Percentiles rank a stretch among this genome's conserved stretches.
These are phyloP conservation scores for Bruguiera gymnorhiza DNA, from an alignment of 345 rosid species.

Conservation along the genomic window DNA sequence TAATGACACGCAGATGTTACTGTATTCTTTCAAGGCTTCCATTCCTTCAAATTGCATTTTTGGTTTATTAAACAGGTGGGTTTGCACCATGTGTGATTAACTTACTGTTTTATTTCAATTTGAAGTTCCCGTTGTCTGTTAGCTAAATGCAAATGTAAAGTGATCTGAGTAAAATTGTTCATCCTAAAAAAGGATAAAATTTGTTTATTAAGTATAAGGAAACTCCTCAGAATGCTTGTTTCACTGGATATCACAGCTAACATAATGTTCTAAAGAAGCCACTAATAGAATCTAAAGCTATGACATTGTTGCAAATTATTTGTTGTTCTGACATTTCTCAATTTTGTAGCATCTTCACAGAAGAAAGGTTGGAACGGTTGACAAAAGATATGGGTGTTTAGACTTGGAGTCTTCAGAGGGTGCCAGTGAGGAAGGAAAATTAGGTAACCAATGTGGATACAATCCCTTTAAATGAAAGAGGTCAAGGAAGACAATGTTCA, in stretches of 20 bases:
- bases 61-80: conserved; percentile 76
- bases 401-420: conserved; percentile 44
- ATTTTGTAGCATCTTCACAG: conserved; percentile 65
- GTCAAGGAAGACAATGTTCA: conserved; percentile 28
- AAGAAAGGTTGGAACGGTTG: conserved; percentile 87
- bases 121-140: neutral
- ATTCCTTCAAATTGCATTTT: conserved; percentile 88
- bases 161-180: neutral
- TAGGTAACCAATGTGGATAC: conserved; percentile 24
- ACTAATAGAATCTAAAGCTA: neutral
- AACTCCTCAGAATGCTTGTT: neutral
- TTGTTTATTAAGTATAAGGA: too few relatives aligned
- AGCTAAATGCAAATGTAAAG: neutral
- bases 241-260: neutral
- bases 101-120: neutral
- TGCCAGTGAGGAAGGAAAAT: conserved; percentile 32
- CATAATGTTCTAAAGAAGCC: neutral
- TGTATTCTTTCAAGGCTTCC: conserved; percentile 96
- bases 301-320: neutral
- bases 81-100: neutral
- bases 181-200: too few relatives aligned
- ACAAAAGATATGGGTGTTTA: conserved; percentile 52
- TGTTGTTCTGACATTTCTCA: conserved; percentile 7
- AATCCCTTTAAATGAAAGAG: conserved; percentile 21
- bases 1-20: conserved; percentile 92